These are phyloP conservation scores for Curvularia lunata DNA, from an alignment of 2,329 filamentous ascomycete species.

Conservation along the genomic window DNA sequence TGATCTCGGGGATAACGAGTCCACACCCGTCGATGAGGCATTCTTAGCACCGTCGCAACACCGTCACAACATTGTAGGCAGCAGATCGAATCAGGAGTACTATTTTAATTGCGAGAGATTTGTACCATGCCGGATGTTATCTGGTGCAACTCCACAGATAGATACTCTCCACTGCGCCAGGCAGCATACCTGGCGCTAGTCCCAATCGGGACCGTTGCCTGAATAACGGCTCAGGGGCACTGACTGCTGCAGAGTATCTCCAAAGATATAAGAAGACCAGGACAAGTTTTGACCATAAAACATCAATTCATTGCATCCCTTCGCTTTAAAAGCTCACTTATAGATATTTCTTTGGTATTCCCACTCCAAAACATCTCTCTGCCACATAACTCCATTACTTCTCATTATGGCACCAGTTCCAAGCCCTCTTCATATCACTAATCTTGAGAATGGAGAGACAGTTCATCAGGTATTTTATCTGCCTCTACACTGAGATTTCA, in stretches of 20 bases:
- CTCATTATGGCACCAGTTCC: slow-evolving; percentile 11
- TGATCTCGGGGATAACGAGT: not conserved
- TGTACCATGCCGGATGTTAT: not conserved
- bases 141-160: not conserved
- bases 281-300: not conserved
- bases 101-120: no score
- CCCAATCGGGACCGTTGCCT: slow-evolving; percentile 7
- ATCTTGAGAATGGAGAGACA: slow-evolving; percentile 37
- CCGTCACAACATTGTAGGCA: not conserved
- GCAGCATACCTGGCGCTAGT: slow-evolving; percentile 1
- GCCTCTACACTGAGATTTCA: no score
- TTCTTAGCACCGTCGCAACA: not conserved
- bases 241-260: not conserved
- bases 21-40: not conserved
- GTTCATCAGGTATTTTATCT: slow-evolving; percentile 31
- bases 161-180: not conserved
- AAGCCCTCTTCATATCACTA: slow-evolving; percentile 20
- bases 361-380: not conserved
- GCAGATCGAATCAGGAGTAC: not conserved
- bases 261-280: not conserved
- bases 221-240: not conserved
- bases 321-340: not conserved
- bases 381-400: not conserved
- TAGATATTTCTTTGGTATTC: not conserved
- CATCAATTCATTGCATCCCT: not conserved